Evolutionary conservation across 495 filamentous ascomycete species (phyloP).

Genomic region (Penicillium subrubescens): DNA sequence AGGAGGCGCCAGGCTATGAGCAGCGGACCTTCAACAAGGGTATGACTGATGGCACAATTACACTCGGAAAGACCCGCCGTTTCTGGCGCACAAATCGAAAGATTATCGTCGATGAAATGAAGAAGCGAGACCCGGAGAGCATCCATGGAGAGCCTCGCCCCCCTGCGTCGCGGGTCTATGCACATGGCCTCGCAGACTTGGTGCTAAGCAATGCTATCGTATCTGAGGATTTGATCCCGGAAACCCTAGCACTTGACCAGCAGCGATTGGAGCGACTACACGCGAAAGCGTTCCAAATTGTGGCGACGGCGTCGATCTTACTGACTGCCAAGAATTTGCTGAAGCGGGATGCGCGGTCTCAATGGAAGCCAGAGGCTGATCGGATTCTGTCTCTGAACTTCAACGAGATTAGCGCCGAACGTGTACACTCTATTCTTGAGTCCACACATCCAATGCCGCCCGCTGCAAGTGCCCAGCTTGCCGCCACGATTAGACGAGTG

Average conservation of each 20-base stretch:
- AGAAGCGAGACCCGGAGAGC: constrained; percentile 71
- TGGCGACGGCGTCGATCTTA: constrained; percentile 79
- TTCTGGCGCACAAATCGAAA: constrained; percentile 74
- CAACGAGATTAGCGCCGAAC: constrained; percentile 56
- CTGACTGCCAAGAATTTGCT: constrained; percentile 94
- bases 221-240: constrained; percentile 65
- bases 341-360: constrained; percentile 84
- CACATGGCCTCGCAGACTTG: constrained; percentile 68
- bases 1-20: constrained; percentile 82
- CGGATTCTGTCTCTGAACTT: constrained; percentile 66
- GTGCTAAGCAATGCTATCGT: constrained; percentile 62
- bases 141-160: constrained; percentile 51
- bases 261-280: constrained; percentile 70
- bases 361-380: constrained; percentile 85
- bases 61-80: constrained; percentile 57
- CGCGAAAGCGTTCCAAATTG: constrained; percentile 67
- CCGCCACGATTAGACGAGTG: constrained; percentile 57
- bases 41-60: constrained; percentile 63
- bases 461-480: constrained; percentile 45
- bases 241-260: constrained; percentile 81
- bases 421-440: constrained; percentile 78
- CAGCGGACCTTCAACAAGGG: constrained; percentile 72
- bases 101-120: constrained; percentile 70
- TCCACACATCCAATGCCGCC: constrained; percentile 77
- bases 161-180: constrained; percentile 68